Evolutionary conservation across 495 filamentous ascomycete species (phyloP).

Genomic region (Penicillium diatomitis): DNA sequence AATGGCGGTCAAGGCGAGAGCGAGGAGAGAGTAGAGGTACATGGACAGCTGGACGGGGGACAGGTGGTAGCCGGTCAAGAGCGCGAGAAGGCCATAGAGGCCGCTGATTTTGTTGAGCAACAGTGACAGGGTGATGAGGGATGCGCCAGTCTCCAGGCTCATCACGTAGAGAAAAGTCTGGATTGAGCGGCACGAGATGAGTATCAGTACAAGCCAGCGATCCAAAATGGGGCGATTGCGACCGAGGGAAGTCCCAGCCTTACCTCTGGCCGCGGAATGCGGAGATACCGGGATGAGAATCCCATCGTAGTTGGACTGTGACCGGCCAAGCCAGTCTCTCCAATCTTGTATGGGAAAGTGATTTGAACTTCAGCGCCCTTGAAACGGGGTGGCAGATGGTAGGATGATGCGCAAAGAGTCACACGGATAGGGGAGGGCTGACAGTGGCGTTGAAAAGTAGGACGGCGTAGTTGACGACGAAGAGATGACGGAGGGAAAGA

Average conservation of each 20-base stretch:
- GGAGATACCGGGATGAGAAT: constrained; percentile 39
- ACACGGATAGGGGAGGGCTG: no score
- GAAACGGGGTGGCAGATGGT: constrained; percentile 7
- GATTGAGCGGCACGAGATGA: constrained; percentile 10
- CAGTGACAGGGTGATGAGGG: constrained; percentile 67
- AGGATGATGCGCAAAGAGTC: neutral
- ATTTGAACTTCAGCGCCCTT: no score
- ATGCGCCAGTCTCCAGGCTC: constrained; percentile 75
- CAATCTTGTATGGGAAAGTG: no score
- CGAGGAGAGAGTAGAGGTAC: constrained; percentile 75
- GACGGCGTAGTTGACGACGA: no score
- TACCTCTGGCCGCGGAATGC: constrained; percentile 53
- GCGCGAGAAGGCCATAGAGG: constrained; percentile 78
- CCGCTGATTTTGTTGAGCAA: constrained; percentile 84
- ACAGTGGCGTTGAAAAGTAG: no score
- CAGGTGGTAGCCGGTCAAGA: constrained; percentile 62
- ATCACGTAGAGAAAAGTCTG: constrained; percentile 77
- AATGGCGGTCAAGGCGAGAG: constrained; percentile 49
- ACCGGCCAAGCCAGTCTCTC: neutral
- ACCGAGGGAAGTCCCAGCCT: constrained; percentile 5
- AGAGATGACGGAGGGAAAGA: neutral
- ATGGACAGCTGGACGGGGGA: constrained; percentile 64
- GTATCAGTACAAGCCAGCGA: constrained; percentile 12
- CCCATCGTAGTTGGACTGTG: constrained; percentile 28
- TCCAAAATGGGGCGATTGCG: constrained; percentile 1